phyloP scores from a whole-genome alignment of 495 filamentous ascomycete species.

The Terfezia claveryi region DNA sequence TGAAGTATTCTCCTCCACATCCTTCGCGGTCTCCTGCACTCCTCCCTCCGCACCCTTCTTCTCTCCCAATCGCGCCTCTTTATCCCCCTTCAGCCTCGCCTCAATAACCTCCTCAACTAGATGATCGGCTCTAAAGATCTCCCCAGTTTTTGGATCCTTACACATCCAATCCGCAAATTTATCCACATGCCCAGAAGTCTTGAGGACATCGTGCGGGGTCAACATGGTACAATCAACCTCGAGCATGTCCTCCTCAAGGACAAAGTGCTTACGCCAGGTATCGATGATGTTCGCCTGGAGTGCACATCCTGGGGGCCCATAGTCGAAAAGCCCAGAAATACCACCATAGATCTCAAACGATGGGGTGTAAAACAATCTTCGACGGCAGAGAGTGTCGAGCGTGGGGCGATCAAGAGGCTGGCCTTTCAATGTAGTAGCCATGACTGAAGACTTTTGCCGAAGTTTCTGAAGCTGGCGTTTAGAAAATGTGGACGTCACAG shows the following conservation, averaged over 20 bases:
- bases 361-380: constrained; percentile 83
- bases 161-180: constrained; percentile 99
- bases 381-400: constrained; percentile 65
- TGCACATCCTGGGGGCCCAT: constrained; percentile 61
- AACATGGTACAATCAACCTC: constrained; percentile 72
- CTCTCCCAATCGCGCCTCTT: constrained; percentile 40
- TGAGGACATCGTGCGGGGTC: constrained; percentile 74
- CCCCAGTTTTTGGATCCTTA: constrained; percentile 92
- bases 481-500: too few species aligned
- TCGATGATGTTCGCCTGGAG: constrained; percentile 74
- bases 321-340: constrained; percentile 67
- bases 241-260: constrained; percentile 76
- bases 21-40: constrained; percentile 30
- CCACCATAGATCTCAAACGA: constrained; percentile 88
- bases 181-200: constrained; percentile 92
- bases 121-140: constrained; percentile 90
- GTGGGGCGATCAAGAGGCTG: constrained; percentile 60
- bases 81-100: constrained; percentile 55
- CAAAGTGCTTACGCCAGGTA: constrained; percentile 77
- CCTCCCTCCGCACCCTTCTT: constrained; percentile 28
- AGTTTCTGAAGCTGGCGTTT: too few species aligned
- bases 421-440: constrained; percentile 67
- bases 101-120: constrained; percentile 86
- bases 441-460: constrained; percentile 6
- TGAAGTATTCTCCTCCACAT: constrained; percentile 24